Base-by-base conservation (phyloP, 2,329 filamentous ascomycete species). In the Colletotrichum brevisporum region DNA sequence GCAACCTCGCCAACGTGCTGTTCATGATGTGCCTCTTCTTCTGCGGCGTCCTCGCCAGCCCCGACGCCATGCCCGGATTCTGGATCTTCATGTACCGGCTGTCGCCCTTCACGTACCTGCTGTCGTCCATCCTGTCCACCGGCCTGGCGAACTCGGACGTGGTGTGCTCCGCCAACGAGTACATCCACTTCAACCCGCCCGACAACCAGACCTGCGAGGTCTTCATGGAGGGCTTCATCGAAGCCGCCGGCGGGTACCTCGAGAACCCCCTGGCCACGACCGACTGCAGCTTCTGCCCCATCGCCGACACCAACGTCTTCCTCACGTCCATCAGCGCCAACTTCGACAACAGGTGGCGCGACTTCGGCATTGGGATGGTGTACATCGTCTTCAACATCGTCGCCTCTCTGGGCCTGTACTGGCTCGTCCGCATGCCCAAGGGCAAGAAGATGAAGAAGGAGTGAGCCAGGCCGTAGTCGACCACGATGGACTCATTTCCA, bases 81-180 rank as follows among this genome's bases (percentile, higher is more conserved):
- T 94, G 91, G 91, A 88, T 86, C 63, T 91, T 91, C 81, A 90
- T 92, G 88, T 92, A 92, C 77, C 84, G 88, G 41, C 80, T 90
- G 54, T 91, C 88, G 0, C 91, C 91, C 1, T 89, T 92, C 73
- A 93, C 90, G 0, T 94, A 94, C 76, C 81, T 93, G 16, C 83
- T 92, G 52, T 82, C 85, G 31, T 90, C 88, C 4, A 85, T 93
- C 77, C 81, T 92, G 55, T 75, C 75, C 0, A 70, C 75, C 0
- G 75, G 75, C 0, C 70, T 79, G 0, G 74, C 73, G 3, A 73
- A 75, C 1, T 69, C 72, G 0, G 3, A 72, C 0, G 76, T 78
- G 0, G 48, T 31, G 2, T 78, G 77, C 6, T 71, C 77, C 1
- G 53, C 67, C 0, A 73, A 75, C 1, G 27, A 94, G 74, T 81